Conservation (phyloP, 371 early-diverging fungal genomes). For the Antonospora locustae region DNA sequence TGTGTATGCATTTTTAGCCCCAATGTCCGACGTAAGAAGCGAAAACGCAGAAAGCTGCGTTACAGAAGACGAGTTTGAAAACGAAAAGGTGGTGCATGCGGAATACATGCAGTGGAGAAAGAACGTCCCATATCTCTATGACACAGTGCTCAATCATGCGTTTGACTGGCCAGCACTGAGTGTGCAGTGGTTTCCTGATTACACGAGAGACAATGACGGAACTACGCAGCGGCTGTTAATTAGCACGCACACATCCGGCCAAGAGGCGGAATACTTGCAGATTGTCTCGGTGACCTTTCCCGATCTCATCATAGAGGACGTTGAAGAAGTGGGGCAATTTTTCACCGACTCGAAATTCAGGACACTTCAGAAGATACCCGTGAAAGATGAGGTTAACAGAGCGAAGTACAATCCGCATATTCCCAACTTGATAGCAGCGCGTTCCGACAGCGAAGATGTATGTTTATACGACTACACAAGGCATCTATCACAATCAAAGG, state of each 20-base stretch:
- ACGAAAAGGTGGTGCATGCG: conserved; percentile 71
- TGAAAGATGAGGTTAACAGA: conserved; percentile 44
- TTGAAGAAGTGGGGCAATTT: conserved; percentile 57
- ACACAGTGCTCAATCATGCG: conserved; percentile 80
- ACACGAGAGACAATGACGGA: conserved; percentile 24
- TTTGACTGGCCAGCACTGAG: conserved; percentile 91
- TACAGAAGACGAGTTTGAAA: conserved; percentile 47
- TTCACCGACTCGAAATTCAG: conserved; percentile 44
- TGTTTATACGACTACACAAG: conserved; percentile 86
- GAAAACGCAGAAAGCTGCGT: too few species aligned
- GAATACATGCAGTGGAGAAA: conserved; percentile 92
- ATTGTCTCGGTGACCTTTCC: conserved; percentile 46
- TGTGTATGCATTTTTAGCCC: too few species aligned
- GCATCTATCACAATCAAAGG: conserved; percentile 63
- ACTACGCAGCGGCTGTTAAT: conserved; percentile 51
- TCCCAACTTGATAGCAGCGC: conserved; percentile 78
- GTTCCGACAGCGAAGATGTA: conserved; percentile 70
- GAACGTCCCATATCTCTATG: conserved; percentile 89
- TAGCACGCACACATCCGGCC: conserved; percentile 45
- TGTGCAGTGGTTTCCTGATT: conserved; percentile 89
- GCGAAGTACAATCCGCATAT: conserved; percentile 64
- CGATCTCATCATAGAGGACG: conserved; percentile 43
- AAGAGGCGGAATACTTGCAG: conserved; percentile 47
- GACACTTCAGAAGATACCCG: conserved; percentile 45
- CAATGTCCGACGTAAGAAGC: too few species aligned